These are phyloP conservation scores for Emericellopsis cladophorae DNA, from an alignment of 2,329 filamentous ascomycete genomes.

Conservation along the genomic window DNA sequence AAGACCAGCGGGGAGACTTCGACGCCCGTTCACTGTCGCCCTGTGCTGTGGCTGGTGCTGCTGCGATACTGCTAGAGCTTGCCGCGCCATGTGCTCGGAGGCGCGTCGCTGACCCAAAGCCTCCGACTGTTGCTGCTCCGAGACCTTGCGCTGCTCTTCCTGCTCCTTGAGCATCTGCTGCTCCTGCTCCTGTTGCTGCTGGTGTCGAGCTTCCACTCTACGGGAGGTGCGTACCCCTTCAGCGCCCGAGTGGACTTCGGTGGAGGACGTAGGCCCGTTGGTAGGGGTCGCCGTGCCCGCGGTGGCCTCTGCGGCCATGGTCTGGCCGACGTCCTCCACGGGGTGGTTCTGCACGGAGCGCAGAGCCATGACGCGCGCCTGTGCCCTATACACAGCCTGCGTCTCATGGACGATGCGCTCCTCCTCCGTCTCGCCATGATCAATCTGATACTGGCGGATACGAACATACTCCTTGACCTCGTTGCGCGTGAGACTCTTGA, in stretches of 20 bases:
- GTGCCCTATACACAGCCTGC: constrained; percentile 37
- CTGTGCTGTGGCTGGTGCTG: neutral
- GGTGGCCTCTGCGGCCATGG: neutral
- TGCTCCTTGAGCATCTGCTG: neutral
- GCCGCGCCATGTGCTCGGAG: neutral
- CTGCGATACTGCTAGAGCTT: neutral
- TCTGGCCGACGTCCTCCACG: constrained; percentile 5
- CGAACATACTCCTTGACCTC: constrained; percentile 54
- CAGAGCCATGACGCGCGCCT: constrained; percentile 21
- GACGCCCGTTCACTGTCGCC: neutral
- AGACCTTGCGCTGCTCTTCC: neutral
- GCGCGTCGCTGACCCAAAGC: neutral
- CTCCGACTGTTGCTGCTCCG: neutral
- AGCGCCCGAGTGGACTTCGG: constrained; percentile 4
- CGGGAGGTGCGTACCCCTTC: constrained; percentile 30
- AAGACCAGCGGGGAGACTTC: too few species aligned
- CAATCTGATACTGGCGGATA: constrained; percentile 45
- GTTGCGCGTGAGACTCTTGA: constrained; percentile 33
- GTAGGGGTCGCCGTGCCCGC: neutral
- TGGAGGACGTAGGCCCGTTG: neutral
- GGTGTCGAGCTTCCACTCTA: constrained; percentile 19
- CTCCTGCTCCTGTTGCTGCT: constrained; percentile 1
- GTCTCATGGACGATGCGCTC: constrained; percentile 36
- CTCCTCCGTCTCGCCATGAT: constrained; percentile 34
- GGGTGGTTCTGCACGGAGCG: constrained; percentile 6